These are phyloP conservation scores for Tolypocladium amazonense DNA, from an alignment of 2,329 filamentous ascomycete genomes.

Conservation along the genomic window DNA sequence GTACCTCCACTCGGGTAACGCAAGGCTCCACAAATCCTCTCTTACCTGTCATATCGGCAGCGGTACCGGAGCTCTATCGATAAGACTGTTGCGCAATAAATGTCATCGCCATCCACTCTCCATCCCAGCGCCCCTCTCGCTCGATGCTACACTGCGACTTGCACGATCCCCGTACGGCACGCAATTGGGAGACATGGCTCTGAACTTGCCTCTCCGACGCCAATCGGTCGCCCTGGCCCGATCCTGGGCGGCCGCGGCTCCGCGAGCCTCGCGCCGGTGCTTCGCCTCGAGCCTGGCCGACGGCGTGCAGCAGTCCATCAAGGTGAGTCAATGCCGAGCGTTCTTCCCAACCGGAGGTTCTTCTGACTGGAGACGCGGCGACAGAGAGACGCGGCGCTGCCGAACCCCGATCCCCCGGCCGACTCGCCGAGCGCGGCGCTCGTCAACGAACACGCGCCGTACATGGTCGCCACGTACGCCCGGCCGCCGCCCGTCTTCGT, in stretches of 20 bases:
- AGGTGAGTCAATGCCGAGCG: constrained; percentile 13
- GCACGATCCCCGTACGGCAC: neutral
- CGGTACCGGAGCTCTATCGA: constrained; percentile 9
- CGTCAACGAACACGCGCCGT: constrained; percentile 66
- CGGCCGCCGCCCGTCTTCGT: constrained; percentile 85
- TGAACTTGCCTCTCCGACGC: constrained; percentile 26
- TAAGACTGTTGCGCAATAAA: constrained; percentile 1
- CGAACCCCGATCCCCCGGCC: constrained; percentile 61
- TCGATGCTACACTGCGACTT: neutral
- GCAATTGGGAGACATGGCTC: constrained; percentile 22
- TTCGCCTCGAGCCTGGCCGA: constrained; percentile 25
- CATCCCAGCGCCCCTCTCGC: neutral
- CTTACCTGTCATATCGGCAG: too few relatives aligned
- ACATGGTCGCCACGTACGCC: constrained; percentile 93
- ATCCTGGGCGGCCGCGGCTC: constrained; percentile 10
- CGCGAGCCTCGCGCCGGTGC: constrained; percentile 17
- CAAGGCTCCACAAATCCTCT: too few relatives aligned
- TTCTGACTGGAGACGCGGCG: neutral
- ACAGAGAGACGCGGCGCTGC: constrained; percentile 24
- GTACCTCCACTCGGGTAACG: too few relatives aligned
- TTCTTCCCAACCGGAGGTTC: neutral
- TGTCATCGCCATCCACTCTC: neutral
- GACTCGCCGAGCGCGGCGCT: constrained; percentile 68
- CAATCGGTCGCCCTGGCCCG: constrained; percentile 21
- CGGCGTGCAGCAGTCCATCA: constrained; percentile 20